phyloP scores from a whole-genome alignment of 495 filamentous ascomycete species.

The Penicillium odoratum region DNA sequence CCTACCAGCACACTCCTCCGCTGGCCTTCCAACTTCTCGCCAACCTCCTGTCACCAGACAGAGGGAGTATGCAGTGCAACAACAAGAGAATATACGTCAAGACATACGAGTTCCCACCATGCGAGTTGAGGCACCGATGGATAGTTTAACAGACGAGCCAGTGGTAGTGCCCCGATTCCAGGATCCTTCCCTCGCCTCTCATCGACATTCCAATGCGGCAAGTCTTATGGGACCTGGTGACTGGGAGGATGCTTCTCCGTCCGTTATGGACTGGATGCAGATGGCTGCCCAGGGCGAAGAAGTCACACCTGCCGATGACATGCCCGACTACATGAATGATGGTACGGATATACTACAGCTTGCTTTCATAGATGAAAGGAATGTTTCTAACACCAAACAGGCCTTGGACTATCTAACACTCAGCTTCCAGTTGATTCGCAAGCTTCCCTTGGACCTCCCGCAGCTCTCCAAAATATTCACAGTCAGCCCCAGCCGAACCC shows the following conservation, averaged over 20 bases:
- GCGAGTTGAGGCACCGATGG: slow-evolving; percentile 18
- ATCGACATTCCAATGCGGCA: slow-evolving; percentile 33
- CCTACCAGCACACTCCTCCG: background rate
- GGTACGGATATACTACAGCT: slow-evolving; percentile 25
- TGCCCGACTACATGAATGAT: slow-evolving; percentile 6
- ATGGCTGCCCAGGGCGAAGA: slow-evolving; percentile 44
- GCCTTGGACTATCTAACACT: slow-evolving; percentile 27
- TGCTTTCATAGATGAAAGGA: background rate
- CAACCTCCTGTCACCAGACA: background rate
- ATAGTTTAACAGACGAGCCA: slow-evolving; percentile 40
- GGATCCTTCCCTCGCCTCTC: slow-evolving; percentile 17
- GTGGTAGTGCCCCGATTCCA: slow-evolving; percentile 35
- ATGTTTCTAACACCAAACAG: slow-evolving; percentile 10
- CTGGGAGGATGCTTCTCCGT: slow-evolving; percentile 57
- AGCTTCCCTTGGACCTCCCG: slow-evolving; percentile 7
- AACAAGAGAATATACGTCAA: background rate
- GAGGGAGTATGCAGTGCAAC: background rate
- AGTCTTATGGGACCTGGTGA: slow-evolving; percentile 51
- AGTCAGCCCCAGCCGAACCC: background rate
- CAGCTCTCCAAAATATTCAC: background rate
- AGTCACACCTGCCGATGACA: slow-evolving; percentile 22
- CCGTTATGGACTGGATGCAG: slow-evolving; percentile 56
- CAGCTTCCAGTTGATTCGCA: background rate
- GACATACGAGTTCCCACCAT: background rate
- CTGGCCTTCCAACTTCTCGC: background rate